phyloP scores from a whole-genome alignment of 495 filamentous ascomycete species.

The Neurospora intermedia region DNA sequence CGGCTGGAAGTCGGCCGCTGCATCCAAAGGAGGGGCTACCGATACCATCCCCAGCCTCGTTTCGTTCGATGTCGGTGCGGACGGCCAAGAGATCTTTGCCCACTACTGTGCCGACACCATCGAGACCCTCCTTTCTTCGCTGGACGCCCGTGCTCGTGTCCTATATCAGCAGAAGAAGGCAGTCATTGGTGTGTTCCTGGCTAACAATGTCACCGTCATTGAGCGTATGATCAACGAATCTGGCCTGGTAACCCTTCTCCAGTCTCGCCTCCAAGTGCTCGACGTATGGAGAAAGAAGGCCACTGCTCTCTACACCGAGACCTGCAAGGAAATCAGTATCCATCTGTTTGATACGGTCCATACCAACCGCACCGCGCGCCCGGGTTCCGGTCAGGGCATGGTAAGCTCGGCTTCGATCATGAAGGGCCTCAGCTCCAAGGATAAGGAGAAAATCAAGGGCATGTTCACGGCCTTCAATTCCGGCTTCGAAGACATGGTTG shows the following conservation, averaged over 20 bases:
- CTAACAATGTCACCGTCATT: slow-evolving; percentile 77
- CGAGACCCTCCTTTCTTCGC: slow-evolving; percentile 60
- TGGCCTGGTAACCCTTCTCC: slow-evolving; percentile 64
- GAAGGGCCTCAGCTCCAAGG: slow-evolving; percentile 72
- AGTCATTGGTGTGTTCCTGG: slow-evolving; percentile 77
- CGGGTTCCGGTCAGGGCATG: slow-evolving; percentile 54
- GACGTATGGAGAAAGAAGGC: slow-evolving; percentile 83
- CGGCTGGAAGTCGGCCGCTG: slow-evolving; percentile 58
- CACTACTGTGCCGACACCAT: slow-evolving; percentile 82
- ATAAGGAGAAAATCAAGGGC: slow-evolving; percentile 90
- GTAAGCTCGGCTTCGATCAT: slow-evolving; percentile 72
- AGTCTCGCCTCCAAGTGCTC: slow-evolving; percentile 50
- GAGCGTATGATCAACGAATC: slow-evolving; percentile 77
- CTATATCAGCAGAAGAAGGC: slow-evolving; percentile 64
- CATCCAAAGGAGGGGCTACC: slow-evolving; percentile 39
- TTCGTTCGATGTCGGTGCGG: slow-evolving; percentile 80
- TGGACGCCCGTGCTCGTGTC: slow-evolving; percentile 66
- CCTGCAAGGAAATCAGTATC: slow-evolving; percentile 78
- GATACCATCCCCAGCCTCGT: slow-evolving; percentile 60
- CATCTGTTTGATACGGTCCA: slow-evolving; percentile 86
- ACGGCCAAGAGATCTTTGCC: slow-evolving; percentile 77
- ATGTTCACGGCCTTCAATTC: slow-evolving; percentile 87
- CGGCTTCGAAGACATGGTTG: slow-evolving; percentile 77
- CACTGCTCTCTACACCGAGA: slow-evolving; percentile 69
- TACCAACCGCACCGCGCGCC: slow-evolving; percentile 60